Base-by-base conservation (phyloP, 768 basidiomycete genomes). In the Kwoniella europaea region DNA sequence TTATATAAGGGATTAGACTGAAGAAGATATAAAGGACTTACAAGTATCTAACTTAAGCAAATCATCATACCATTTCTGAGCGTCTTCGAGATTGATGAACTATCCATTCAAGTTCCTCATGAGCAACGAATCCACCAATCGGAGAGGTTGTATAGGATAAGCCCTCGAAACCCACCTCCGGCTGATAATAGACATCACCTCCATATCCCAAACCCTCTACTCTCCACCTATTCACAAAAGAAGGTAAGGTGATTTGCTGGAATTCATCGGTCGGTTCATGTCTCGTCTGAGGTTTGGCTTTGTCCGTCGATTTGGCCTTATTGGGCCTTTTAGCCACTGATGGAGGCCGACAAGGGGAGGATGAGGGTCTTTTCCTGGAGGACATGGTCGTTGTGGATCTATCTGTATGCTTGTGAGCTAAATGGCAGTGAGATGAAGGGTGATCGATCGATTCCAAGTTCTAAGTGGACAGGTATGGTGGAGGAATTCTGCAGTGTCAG, bases 1-100 rank as follows among this genome's bases (percentile, higher is more conserved):
- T 27, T 27, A 27, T 27, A 27, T 27, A 27, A 27, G 27, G 1
- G 4, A 27, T 27, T 27, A 27, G 27, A 27, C 27, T 27, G 27
- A 27, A 27, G 27, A 27, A 27, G 27, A 27, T 27, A 27, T 27
- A 27, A 27, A 3, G 27, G 27, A 27, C 85, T 58, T 55, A 85
- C 85, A 86, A 1, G 83, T 82, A 10, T 83, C 78, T 16, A 85
- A 71, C 9, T 68, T 63, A 3, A 80, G 44, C 16, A 86, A 74
- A 27, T 83, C 78, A 5, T 81, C 65, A 63, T 83, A 83, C 85
- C 84, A 85, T 53, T 54, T 10, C 13, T 72, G 29, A 1, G 85
- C 84, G 2, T 67, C 74, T 6, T 75, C 68, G 1, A 27, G 42
- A 9, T 72, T 75, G 16, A 86, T 66, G 56, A 86, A 84, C 79